phyloP scores from a whole-genome alignment of 805 yeast genomes.

The Candida sonorensis region DNA sequence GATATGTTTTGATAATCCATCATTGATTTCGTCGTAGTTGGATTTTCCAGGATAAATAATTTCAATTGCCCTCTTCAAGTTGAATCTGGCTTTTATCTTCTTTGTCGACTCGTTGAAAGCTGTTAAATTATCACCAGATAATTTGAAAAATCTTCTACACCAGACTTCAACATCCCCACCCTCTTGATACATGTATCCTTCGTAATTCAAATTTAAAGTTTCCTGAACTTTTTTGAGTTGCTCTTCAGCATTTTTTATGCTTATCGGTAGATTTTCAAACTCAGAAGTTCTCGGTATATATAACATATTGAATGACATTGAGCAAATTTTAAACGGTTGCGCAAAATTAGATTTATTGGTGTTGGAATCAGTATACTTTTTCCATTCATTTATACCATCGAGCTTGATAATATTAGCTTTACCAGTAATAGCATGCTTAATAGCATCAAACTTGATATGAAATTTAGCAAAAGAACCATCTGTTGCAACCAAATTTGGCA shows the following conservation, averaged over 20 bases:
- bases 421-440: constrained; percentile 51
- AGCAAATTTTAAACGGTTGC: constrained; percentile 57
- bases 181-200: constrained; percentile 78
- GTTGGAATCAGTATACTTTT: constrained; percentile 27
- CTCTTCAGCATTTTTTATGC: constrained; percentile 48
- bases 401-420: constrained; percentile 43
- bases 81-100: constrained; percentile 70
- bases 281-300: constrained; percentile 58
- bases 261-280: constrained; percentile 61
- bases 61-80: constrained; percentile 59
- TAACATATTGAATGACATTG: constrained; percentile 59
- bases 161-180: constrained; percentile 83
- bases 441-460: constrained; percentile 55
- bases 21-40: constrained; percentile 14
- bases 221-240: constrained; percentile 33
- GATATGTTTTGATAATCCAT: constrained; percentile 11
- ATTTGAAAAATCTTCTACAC: constrained; percentile 67
- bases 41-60: constrained; percentile 37
- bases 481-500: constrained; percentile 62
- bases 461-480: constrained; percentile 89
- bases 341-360: constrained; percentile 27
- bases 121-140: constrained; percentile 63
- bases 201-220: constrained; percentile 26
- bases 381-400: constrained; percentile 83
- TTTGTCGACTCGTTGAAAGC: constrained; percentile 69